Conservation (phyloP, 306 rosid genomes). For the Erythrophleum fordii region DNA sequence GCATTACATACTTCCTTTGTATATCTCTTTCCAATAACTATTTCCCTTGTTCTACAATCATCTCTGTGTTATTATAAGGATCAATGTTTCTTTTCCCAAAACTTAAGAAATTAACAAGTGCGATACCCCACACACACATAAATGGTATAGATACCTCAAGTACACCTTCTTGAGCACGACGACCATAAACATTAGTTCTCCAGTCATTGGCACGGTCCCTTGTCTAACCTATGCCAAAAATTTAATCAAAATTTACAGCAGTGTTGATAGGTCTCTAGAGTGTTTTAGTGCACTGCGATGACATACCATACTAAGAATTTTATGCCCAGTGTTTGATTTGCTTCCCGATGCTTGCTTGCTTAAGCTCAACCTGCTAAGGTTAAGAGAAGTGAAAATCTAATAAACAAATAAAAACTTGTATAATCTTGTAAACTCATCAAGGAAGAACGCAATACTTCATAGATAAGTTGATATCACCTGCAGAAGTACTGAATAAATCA, state of each 20-base stretch:
- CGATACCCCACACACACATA: background rate
- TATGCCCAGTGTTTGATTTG: constrained; percentile 41
- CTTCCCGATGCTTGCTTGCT: constrained; percentile 54
- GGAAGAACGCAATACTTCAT: background rate
- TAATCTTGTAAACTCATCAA: background rate
- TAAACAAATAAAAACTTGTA: background rate
- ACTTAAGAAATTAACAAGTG: background rate
- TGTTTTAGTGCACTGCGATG: constrained; percentile 25
- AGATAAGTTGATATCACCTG: background rate
- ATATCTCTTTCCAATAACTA: background rate
- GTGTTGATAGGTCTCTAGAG: constrained; percentile 1
- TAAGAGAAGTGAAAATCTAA: background rate
- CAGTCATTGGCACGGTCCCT: constrained; percentile 47
- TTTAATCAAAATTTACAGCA: constrained; percentile 40
- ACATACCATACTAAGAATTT: constrained; percentile 58
- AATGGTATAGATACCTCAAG: constrained; percentile 66
- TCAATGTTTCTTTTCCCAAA: background rate
- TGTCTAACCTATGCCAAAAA: constrained; percentile 74
- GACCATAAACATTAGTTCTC: constrained; percentile 51
- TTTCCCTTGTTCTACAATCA: constrained; percentile 6
- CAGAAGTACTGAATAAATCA: background rate
- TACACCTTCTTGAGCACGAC: constrained; percentile 55
- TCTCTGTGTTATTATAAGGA: background rate
- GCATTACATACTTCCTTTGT: constrained; percentile 1
- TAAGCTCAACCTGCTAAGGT: constrained; percentile 58